These are phyloP conservation scores for Bruguiera hainesii DNA, from an alignment of 441 rosid genomes.

Conservation along the genomic window DNA sequence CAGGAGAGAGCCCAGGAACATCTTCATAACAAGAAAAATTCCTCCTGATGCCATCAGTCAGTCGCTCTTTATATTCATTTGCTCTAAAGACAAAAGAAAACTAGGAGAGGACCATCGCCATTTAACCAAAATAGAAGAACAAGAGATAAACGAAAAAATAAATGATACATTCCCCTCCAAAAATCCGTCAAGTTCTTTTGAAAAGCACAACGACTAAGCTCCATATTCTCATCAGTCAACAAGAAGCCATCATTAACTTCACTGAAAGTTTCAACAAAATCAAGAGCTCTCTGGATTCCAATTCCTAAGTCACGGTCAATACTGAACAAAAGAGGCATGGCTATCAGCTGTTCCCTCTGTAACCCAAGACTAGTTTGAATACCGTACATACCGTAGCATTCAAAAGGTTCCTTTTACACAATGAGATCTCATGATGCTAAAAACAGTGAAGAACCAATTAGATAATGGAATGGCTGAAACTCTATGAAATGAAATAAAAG, in stretches of 20 bases:
- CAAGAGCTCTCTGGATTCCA: constrained; percentile 68
- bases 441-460: background rate
- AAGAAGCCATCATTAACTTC: constrained; percentile 62
- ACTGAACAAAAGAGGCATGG: constrained; percentile 76
- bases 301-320: constrained; percentile 74
- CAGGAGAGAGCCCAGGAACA: no score
- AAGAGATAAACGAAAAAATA: background rate
- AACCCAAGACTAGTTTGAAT: constrained; percentile 80
- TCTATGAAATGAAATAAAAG: constrained; percentile 31
- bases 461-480: no score
- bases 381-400: constrained; percentile 74
- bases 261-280: constrained; percentile 49
- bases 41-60: no score
- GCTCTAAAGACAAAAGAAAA: no score
- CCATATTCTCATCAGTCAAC: constrained; percentile 69
- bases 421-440: constrained; percentile 11
- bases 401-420: constrained; percentile 68
- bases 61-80: no score
- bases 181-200: constrained; percentile 58
- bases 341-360: constrained; percentile 74
- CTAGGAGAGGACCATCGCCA: no score
- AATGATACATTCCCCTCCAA: constrained; percentile 58
- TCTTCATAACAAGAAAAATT: no score
- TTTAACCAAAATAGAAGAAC: no score
- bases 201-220: constrained; percentile 65